Evolutionary conservation across 306 rosid genomes (phyloP), one percentile per base, ranked within the genome.

Genomic region (Cicer arietinum): DNA sequence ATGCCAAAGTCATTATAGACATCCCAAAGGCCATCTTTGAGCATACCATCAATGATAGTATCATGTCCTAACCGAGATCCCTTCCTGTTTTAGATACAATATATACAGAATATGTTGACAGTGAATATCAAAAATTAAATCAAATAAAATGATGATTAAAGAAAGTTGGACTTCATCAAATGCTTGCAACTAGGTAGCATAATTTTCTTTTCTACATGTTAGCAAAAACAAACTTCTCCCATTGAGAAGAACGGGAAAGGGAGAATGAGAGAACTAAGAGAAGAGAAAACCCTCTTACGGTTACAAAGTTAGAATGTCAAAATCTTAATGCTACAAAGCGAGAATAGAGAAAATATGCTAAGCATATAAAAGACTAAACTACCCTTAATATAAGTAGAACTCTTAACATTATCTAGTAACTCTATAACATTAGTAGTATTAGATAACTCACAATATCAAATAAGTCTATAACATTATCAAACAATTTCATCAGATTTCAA

Each of bases 21-120:
- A 86, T 94, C 98, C 98, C 98, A 94, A 50, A 94, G 89, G 62
- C 98, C 97, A 84, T 94, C 98, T 80, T 91, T 94, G 37, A 91
- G 70, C 98, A 91, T 94, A 52, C 96, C 98, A 68, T 94, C 97
- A 8, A 94, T 71, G 78, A 94, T 60, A n/a, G 86, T 85, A 81
- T 91, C 96, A 76, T 94, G 87, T 86, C 97, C 98, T 54, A 82
- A 84, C 60, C 92, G 97, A 68, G 97, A 90, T 30, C 97, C 98
- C 69, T 82, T 89, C 86, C 97, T 93, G 90, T 67, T 82, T 75
- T 45, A 42, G 81, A 71, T 65, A 73, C 30, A 78, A 68, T 3
- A 60, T 39, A 61, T 60, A 22, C 44, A 67, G 10, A 64, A 76
- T 52, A 69, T 6, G 35, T 42, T 18, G 20, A 14, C 5, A 69